Percentiles rank a stretch among this genome's conserved stretches.
phyloP scores from a whole-genome alignment of 2,329 filamentous ascomycete genomes.

The Akanthomyces dipterigenus region DNA sequence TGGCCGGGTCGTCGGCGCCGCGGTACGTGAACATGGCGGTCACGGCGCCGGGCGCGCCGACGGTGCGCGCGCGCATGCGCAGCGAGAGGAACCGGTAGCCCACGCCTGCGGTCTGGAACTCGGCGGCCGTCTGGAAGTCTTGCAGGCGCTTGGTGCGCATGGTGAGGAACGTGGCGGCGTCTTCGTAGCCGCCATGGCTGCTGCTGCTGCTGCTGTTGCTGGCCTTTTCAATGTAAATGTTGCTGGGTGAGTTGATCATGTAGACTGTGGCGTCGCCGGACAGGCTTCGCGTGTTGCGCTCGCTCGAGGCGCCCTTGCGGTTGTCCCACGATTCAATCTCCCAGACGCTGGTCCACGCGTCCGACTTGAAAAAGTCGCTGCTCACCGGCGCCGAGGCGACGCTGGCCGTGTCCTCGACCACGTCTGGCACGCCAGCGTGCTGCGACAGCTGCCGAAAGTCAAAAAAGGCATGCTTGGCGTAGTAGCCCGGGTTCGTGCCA shows the following conservation, averaged over 20 bases:
- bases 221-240: constrained; percentile 41
- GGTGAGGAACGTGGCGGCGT: constrained; percentile 37
- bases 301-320: neutral
- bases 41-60: constrained; percentile 41
- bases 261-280: constrained; percentile 23
- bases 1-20: constrained; percentile 25
- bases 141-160: constrained; percentile 39
- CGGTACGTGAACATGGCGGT: constrained; percentile 49
- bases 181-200: constrained; percentile 21
- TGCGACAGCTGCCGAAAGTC: constrained; percentile 40
- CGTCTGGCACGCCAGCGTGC: constrained; percentile 29
- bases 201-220: constrained; percentile 31
- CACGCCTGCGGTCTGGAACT: constrained; percentile 34
- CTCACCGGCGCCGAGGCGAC: constrained; percentile 25
- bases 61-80: constrained; percentile 45
- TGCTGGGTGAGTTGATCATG: constrained; percentile 37
- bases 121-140: constrained; percentile 40
- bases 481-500: constrained; percentile 35
- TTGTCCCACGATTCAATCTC: constrained; percentile 24
- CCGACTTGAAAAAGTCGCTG: constrained; percentile 33
- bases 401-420: constrained; percentile 22
- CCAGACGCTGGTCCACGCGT: constrained; percentile 25
- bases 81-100: constrained; percentile 28
- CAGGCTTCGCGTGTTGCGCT: constrained; percentile 14
- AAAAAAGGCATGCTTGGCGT: constrained; percentile 40